Base-by-base conservation (phyloP, 139 green algal genomes). In the Edaphochlamys debaryana region DNA sequence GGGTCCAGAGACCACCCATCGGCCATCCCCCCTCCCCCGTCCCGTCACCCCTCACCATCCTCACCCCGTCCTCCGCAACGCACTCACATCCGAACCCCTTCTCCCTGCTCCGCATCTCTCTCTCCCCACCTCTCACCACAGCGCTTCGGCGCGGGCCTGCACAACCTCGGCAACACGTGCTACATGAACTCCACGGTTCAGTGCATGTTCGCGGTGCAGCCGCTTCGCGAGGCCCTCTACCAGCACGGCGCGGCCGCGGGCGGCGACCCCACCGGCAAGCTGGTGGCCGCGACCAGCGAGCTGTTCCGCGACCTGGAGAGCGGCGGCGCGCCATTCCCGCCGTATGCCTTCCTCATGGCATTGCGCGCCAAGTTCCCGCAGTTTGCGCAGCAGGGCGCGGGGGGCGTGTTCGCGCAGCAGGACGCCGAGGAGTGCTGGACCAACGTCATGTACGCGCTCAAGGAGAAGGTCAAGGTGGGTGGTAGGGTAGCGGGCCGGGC, bases 391-490 rank as follows among this genome's bases (percentile, higher is more conserved):
- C 86, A 84, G 69, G 87, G 84, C 45, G 54, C 86, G 42, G 86
- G 89, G 36, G 94, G 96, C 38, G 79, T 89, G 29, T 96, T 93
- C 88, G 95, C 94, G 89, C 97, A 99, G 91, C 97, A 99, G 91
- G 98, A 99, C 84, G 98, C 97, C 25, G 97, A 99, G 90, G 98
- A 99, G 89, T 99, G 97, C 90, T 99, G 93, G 93, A 95, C 92
- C 9, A 92, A 97, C 88, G 73, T 99, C 25, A 68, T 99, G 70
- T 94, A 94, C 82, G 87, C 85, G 13, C 86, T 99, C 19, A 84
- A 85, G 7, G 91, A 95, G 79, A 89, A 87, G 71, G 79, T 98
- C 42, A 93, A 95, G 92, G 95, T 94, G 56, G 6, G 76, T 15
- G 60, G 60, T 11, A 7, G 30, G 60, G 30, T 32, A 63, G 54